Percentiles rank a stretch among this genome's conserved stretches.
Conservation (phyloP, 495 filamentous ascomycete species). For the Penicillium pulvis region DNA sequence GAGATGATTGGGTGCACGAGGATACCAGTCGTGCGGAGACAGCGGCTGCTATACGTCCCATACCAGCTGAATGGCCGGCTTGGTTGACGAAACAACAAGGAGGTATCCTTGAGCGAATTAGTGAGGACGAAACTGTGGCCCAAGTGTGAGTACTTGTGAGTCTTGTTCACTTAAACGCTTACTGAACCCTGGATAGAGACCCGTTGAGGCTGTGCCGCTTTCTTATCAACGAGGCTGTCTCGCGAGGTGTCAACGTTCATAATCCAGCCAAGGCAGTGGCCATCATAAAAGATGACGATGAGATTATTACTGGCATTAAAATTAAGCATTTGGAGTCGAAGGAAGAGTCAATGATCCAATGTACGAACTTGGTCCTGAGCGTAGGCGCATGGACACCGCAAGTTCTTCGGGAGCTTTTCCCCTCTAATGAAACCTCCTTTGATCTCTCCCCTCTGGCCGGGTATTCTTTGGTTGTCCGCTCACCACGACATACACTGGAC, state of each 20-base stretch:
- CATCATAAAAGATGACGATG: conserved; percentile 50
- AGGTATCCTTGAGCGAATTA: conserved; percentile 61
- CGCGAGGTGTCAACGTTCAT: conserved; percentile 66
- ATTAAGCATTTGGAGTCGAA: conserved; percentile 35
- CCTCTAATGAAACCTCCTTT: conserved; percentile 47
- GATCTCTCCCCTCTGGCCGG: conserved; percentile 67
- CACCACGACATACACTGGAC: conserved; percentile 52
- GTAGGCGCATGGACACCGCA: conserved; percentile 70
- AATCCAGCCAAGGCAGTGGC: conserved; percentile 60
- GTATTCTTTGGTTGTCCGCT: conserved; percentile 67
- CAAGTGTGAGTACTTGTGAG: conserved; percentile 55
- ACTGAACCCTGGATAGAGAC: conserved; percentile 42
- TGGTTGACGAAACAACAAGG: conserved; percentile 62
- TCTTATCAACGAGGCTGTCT: conserved; percentile 57
- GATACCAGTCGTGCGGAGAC: conserved; percentile 65
- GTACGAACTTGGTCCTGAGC: conserved; percentile 64
- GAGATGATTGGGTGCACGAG: conserved; percentile 64
- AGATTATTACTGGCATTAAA: conserved; percentile 52
- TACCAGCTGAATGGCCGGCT: conserved; percentile 29
- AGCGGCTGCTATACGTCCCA: conserved; percentile 31
- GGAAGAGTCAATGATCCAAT: conserved; percentile 31
- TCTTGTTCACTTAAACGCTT: neutral
- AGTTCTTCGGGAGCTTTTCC: conserved; percentile 67
- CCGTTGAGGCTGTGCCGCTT: conserved; percentile 65
- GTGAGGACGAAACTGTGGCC: conserved; percentile 61